Base-by-base conservation (phyloP, 257 asterid genomes). In the Buddleja alternifolia region DNA sequence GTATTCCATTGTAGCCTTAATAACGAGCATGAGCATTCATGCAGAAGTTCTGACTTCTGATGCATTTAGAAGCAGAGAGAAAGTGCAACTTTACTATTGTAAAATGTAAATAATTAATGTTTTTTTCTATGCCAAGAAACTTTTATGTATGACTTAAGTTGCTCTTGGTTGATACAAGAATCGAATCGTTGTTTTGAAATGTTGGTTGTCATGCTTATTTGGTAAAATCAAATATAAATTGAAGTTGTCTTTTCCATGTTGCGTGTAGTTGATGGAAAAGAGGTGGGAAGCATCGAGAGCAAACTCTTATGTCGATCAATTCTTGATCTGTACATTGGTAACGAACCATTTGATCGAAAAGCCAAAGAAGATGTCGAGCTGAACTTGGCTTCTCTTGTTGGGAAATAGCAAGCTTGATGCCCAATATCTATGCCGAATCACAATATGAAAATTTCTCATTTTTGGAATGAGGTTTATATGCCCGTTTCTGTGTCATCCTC, bases 221-320 rank as follows among this genome's bases (percentile, higher is more conserved):
- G 11, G 4, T 12, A 8, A 29, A 67, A 7, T 36, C 46, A 39
- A 8, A 29, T 47, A 37, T n/a, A 24, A 51, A 66, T 50, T n/a
- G 15, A 9, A 48, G 32, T 21, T 62, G 12, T 21, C 44, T 20
- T 47, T 39, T 70, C 48, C 75, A 45, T 58, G 6, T 29, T 5
- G 2, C 44, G 19, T 80, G 84, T 68, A 93, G 98, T 93, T 80
- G 89, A 93, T 73, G 98, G 97, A 6, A 68, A 83, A 63, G 97
- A 90, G 67, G 81, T 93, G 21, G 99, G 99, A 67, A 77, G 91
- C 86, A 85, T 93, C 29, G 80, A 87, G 73, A 93, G 97, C 86
- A 89, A 88, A 60, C 70, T 80, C 41, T 67, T 93, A 75, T 93
- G 99, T 65, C 80, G 86, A 41, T 87, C 95, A 3, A 69, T 93